phyloP scores from a whole-genome alignment of 345 rosid species.

The Brassica nigra region DNA sequence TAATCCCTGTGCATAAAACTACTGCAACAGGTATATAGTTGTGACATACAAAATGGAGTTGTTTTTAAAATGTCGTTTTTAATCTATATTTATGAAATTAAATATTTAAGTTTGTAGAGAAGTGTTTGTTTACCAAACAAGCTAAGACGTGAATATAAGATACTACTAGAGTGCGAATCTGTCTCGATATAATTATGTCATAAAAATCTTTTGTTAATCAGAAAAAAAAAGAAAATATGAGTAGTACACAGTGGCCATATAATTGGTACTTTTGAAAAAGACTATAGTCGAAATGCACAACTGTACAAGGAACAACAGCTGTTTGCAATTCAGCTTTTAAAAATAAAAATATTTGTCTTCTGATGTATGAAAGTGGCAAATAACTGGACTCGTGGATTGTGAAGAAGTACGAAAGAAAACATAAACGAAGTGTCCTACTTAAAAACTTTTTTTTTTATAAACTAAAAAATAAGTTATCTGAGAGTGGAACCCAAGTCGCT shows the following conservation, averaged over 20 bases:
- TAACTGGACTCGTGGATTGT: slow-evolving; percentile 29
- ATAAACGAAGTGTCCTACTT: slow-evolving; percentile 32
- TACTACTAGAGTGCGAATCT: slow-evolving; percentile 28
- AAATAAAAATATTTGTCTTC: slow-evolving; percentile 2
- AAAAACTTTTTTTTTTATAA: slow-evolving; percentile 8
- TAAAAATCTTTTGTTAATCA: neutral
- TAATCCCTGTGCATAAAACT: too few species aligned
- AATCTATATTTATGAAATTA: neutral
- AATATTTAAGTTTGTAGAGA: neutral
- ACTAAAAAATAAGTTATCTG: too few species aligned
- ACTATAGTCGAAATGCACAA: slow-evolving; percentile 22
- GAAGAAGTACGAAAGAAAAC: slow-evolving; percentile 12
- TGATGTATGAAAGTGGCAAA: slow-evolving; percentile 24
- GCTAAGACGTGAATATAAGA: slow-evolving; percentile 31
- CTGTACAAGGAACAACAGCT: slow-evolving; percentile 31
- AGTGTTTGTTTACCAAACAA: slow-evolving; percentile 21
- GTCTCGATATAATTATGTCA: slow-evolving; percentile 27
- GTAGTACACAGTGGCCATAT: slow-evolving; percentile 28
- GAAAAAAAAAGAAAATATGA: neutral
- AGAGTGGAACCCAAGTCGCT: too few species aligned
- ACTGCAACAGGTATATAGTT: too few species aligned
- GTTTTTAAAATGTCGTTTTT: neutral
- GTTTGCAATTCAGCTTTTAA: slow-evolving; percentile 31
- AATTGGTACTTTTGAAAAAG: slow-evolving; percentile 39
- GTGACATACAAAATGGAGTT: too few species aligned